Evolutionary conservation across 345 rosid species (phyloP), one percentile per base, ranked within the genome.

Genomic region (Litchi chinensis): DNA sequence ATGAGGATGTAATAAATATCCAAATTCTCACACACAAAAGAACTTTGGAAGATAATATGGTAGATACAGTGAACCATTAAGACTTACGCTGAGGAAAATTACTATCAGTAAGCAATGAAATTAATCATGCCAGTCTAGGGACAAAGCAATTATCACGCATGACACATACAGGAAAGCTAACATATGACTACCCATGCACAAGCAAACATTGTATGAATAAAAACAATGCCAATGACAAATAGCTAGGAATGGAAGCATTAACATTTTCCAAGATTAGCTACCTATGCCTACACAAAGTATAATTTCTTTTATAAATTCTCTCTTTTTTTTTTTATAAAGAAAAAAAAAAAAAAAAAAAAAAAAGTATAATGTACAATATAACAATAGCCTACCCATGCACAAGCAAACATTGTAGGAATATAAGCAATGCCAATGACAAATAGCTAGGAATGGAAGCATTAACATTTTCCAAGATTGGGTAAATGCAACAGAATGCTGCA

Each of bases 181-280:
- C 37, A 24, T 6, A 22, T 10, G 37, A 68, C 26, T 19, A 16
- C 5, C 64, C 78, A n/a, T 7, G 37, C 78, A 75, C 37, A 32
- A 65, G 10, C 26, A 44, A 26, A 26, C 43, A 65, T 2, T 60
- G 54, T 22, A 66, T 50, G 39, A 65, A 68, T 52, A 69, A 0
- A 16, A 50, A 28, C 40, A 56, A 5, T 57, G 10, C 32, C 73
- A 67, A 56, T 77, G 56, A 68, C 54, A 22, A 68, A 74, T 48
- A 56, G 57, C 56, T 71, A 77, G 76, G 76, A 80, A 71, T 57
- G 68, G 46, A 32, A 75, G 43, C 59, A 59, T 62, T 72, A 32
- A 74, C 43, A 74, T 65, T 73, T 44, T 15, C 16, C 41, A 67
- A 77, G 40, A 28, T 62, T 32, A 48, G 18, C 28, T 26, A 26